Evolutionary conservation across 139 green algal species (phyloP), one percentile per base, ranked within the genome.

Genomic region (Chlamydomonas sp.): DNA sequence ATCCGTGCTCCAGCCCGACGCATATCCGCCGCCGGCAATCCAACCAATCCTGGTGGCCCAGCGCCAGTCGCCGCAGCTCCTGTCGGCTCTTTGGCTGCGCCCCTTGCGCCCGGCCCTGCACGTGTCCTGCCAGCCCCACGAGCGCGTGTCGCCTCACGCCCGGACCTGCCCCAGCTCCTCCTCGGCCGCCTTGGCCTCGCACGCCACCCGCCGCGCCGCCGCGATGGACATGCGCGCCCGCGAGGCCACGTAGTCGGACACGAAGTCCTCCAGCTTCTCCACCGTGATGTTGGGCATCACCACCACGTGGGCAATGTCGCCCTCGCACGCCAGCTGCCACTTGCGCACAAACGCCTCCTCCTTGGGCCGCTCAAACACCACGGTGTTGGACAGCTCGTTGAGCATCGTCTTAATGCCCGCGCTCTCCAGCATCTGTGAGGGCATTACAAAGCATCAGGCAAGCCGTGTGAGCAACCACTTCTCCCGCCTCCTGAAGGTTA

Each of bases 271-370:
- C 79, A 99, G 92, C 94, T 98, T 99, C 66, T 95, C 91, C 9
- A 98, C 87, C 5, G 90, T 95, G 77, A 99, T 96, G 93, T 98
- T 99, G 80, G 97, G 97, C 97, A 99, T 99, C 10, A 99, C 97
- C 31, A 99, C 97, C 59, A 99, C 97, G 86, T 99, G 97, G 20
- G 97, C 97, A 67, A 99, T 98, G 87, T 97, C 93, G 10, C 92
- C 96, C 95, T 99, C 93, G 90, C 97, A 99, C 5, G 97, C 97
- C 83, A 99, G 95, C 93, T 98, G 97, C 97, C 97, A 99, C 92
- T 99, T 99, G 74, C 95, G 92, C 79, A 99, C 93, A 86, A 99
- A 98, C 7, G 92, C 80, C 88, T 97, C 94, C 82, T 98, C 95
- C 17, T 82, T 80, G 0, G 97, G 98, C 86, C 97, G 92, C 93